Conservation (phyloP, 225 moss, liverwort and hornwort genomes). For the Physcomitrellopsis africana region DNA sequence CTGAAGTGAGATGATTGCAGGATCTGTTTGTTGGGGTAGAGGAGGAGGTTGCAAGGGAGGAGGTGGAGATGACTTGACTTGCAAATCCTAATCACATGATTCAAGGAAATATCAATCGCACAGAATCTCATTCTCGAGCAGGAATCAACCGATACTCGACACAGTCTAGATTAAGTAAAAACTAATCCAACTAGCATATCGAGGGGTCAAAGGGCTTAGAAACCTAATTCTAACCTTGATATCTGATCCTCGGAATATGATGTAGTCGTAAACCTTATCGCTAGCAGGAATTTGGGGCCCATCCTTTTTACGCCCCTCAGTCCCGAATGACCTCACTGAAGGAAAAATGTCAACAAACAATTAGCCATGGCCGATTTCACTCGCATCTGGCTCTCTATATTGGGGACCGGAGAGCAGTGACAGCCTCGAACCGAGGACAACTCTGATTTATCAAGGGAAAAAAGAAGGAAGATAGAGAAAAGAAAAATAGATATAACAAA, state of each 20-base stretch:
- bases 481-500: no score
- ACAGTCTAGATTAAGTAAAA: neutral
- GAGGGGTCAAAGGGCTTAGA: neutral
- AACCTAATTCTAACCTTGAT: slow-evolving; percentile 71
- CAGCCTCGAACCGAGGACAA: neutral
- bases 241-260: slow-evolving; percentile 98
- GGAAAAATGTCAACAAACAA: neutral
- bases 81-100: slow-evolving; percentile 70
- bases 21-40: slow-evolving; percentile 84
- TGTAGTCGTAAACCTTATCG: slow-evolving; percentile 98
- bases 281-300: slow-evolving; percentile 98
- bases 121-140: neutral
- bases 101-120: slow-evolving; percentile 18
- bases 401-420: neutral
- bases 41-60: slow-evolving; percentile 77
- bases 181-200: slow-evolving; percentile 1
- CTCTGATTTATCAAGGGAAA: neutral
- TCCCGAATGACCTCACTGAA: slow-evolving; percentile 97
- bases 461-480: neutral
- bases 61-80: slow-evolving; percentile 99
- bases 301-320: slow-evolving; percentile 98
- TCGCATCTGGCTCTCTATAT: neutral
- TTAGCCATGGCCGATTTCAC: slow-evolving; percentile 11
- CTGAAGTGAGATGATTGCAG: slow-evolving; percentile 99
- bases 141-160: neutral